These are phyloP conservation scores for Irpex lacteus DNA, from an alignment of 1,284 basidiomycete species.

Conservation along the genomic window DNA sequence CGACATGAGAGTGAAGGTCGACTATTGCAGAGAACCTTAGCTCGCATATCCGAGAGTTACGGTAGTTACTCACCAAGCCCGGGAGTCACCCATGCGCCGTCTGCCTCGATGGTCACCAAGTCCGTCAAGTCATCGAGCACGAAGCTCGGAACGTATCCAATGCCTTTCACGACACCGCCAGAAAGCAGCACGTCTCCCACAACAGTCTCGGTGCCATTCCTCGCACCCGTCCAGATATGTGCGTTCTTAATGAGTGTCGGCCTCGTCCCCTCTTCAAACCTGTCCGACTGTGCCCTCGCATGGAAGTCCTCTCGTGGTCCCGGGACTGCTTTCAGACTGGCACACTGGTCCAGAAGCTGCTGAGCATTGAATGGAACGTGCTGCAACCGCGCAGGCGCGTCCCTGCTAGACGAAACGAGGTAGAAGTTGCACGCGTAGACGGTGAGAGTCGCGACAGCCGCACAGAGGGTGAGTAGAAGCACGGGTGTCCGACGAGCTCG, in stretches of 20 bases:
- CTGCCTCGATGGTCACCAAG: slow-evolving; percentile 50
- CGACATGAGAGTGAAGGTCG: slow-evolving; percentile 81
- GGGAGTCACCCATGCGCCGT: slow-evolving; percentile 67
- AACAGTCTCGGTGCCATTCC: slow-evolving; percentile 63
- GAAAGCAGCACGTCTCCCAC: slow-evolving; percentile 60
- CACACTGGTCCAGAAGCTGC: slow-evolving; percentile 46
- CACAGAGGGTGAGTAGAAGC: slow-evolving; percentile 17
- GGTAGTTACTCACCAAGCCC: slow-evolving; percentile 45
- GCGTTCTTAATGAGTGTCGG: slow-evolving; percentile 75
- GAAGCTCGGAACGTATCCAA: slow-evolving; percentile 49
- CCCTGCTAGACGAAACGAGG: slow-evolving; percentile 7
- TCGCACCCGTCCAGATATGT: slow-evolving; percentile 75
- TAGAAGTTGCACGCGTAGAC: slow-evolving; percentile 20
- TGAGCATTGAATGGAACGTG: slow-evolving; percentile 43
- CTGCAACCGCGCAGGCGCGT: slow-evolving; percentile 11
- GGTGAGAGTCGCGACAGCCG: slow-evolving; percentile 18
- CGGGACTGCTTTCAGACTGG: slow-evolving; percentile 38
- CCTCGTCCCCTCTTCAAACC: slow-evolving; percentile 66
- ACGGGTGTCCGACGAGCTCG: neutral
- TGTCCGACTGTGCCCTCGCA: slow-evolving; percentile 61
- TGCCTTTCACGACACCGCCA: slow-evolving; percentile 52
- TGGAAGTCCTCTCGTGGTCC: slow-evolving; percentile 51
- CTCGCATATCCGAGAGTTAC: neutral
- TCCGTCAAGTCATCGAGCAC: slow-evolving; percentile 35
- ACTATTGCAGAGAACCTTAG: slow-evolving; percentile 33